These are phyloP conservation scores for Saxophila tyrrhenica DNA, from an alignment of 495 filamentous ascomycete genomes.

Conservation along the genomic window DNA sequence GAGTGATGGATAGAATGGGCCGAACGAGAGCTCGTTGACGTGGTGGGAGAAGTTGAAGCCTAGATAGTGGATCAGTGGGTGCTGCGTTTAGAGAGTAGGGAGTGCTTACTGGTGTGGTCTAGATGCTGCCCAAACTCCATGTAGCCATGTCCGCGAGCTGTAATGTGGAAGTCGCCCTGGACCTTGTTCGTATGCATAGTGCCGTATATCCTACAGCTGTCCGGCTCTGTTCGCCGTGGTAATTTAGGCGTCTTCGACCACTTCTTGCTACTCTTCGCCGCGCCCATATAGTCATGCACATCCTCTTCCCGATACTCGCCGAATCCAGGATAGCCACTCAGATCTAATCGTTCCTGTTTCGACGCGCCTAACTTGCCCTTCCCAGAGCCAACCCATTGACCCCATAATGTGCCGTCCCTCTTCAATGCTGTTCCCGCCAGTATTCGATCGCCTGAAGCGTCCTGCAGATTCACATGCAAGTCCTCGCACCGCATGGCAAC, in stretches of 20 bases:
- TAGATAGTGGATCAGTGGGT: neutral
- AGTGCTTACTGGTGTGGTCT: conserved; percentile 60
- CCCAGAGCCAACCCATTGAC: conserved; percentile 46
- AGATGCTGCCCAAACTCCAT: conserved; percentile 67
- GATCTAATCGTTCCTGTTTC: conserved; percentile 20
- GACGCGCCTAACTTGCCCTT: conserved; percentile 58
- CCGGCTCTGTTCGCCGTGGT: conserved; percentile 40
- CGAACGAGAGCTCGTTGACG: conserved; percentile 92
- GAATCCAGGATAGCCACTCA: conserved; percentile 6
- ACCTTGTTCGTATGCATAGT: conserved; percentile 89
- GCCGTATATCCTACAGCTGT: conserved; percentile 78
- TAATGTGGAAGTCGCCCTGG: conserved; percentile 97
- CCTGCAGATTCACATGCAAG: conserved; percentile 93
- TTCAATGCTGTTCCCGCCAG: conserved; percentile 64
- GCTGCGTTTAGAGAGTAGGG: neutral
- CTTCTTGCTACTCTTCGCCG: conserved; percentile 52
- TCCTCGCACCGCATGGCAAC: conserved; percentile 81
- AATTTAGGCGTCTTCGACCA: conserved; percentile 60
- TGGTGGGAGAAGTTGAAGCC: conserved; percentile 97
- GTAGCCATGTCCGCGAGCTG: conserved; percentile 90
- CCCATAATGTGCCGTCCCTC: conserved; percentile 69
- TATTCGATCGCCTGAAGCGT: conserved; percentile 84
- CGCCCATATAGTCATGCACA: conserved; percentile 59
- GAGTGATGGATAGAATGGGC: conserved; percentile 85
- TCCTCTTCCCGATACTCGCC: conserved; percentile 50